Evolutionary conservation across 192 early-diverging fungal genomes (phyloP), one percentile per base, ranked within the genome.

Genomic region (Backusella psychrophila): DNA sequence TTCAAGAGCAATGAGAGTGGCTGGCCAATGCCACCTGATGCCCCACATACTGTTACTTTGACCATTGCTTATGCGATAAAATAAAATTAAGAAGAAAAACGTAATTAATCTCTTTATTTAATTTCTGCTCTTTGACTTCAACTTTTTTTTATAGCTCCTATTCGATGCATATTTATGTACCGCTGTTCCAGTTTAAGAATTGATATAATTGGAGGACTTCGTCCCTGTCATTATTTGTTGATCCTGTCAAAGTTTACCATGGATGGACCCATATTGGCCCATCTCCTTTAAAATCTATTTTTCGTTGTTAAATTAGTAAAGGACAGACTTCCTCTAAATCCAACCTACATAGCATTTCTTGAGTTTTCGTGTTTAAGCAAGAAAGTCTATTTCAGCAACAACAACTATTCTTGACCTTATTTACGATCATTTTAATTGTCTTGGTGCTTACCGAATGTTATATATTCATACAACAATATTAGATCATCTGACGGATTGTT

Each of bases 21-120:
- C 85, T 99, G 97, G 72, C 97, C 97, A 82, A 99, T 99, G 85
- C 97, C 97, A 76, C 96, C 96, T 78, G 93, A 91, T 15, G 95
- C 95, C 76, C 95, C 90, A 66, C 83, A 82, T 65, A 88, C 82
- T 72, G 89, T 79, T 29, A 90, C 88, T 73, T 89, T 87, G 31
- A 89, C 86, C 84, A 89, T 87, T 36, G 36, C 42, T 35, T 70
- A 44, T 67, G 78, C 72, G 65, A 87, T 84, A 80, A 89, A 84
- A 66, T 6, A 80, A 89, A 84, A 66, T 6, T 69, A 82, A 74
- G 79, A 71, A 42, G 15, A 56, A 74, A 42, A 41, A 38, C 2
- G 35, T 35, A 46, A 29, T 39, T 36, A 14, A 44, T 44, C 42
- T 17, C 9, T 66, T 6, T 35, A 34, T 34, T 34, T 67, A 19